Evolutionary conservation across 2,329 filamentous ascomycete species (phyloP).

Genomic region (Arthrobotrys sphaeroides): DNA sequence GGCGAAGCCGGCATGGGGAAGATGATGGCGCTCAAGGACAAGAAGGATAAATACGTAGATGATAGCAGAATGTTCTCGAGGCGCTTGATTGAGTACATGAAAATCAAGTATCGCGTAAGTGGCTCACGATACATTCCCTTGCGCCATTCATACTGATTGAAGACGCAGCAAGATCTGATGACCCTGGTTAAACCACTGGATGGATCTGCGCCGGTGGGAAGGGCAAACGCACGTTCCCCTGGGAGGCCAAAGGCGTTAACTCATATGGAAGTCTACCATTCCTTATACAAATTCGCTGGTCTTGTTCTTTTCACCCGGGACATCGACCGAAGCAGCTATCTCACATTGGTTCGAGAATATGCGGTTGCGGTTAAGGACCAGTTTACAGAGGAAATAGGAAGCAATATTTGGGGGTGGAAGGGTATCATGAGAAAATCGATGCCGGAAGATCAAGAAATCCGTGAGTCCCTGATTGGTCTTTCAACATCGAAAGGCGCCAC

Average conservation of each 20-base stretch:
- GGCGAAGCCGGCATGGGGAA: conserved; percentile 74
- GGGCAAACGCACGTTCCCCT: conserved; percentile 73
- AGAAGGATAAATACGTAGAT: conserved; percentile 85
- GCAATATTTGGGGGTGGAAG: conserved; percentile 81
- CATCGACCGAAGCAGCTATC: conserved; percentile 76
- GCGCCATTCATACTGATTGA: neutral
- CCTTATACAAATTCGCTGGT: conserved; percentile 85
- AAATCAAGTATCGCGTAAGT: conserved; percentile 73
- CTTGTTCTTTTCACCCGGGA: conserved; percentile 89
- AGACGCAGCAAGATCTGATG: conserved; percentile 44
- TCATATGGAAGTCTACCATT: conserved; percentile 42
- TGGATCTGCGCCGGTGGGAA: conserved; percentile 70
- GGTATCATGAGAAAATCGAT: conserved; percentile 77
- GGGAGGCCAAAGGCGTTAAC: conserved; percentile 24
- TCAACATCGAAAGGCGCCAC: neutral
- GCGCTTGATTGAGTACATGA: conserved; percentile 82
- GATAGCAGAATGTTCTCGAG: conserved; percentile 81
- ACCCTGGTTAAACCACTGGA: conserved; percentile 58
- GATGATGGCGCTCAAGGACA: conserved; percentile 94
- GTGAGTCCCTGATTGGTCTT: conserved; percentile 20
- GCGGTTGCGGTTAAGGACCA: conserved; percentile 70
- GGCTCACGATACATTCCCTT: conserved; percentile 65
- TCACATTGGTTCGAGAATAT: conserved; percentile 38
- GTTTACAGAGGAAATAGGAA: conserved; percentile 83
- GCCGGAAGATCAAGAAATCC: conserved; percentile 79